Evolutionary conservation across 139 green algal species (phyloP), one percentile per base, ranked within the genome.

Genomic region (Asterochloris erici): DNA sequence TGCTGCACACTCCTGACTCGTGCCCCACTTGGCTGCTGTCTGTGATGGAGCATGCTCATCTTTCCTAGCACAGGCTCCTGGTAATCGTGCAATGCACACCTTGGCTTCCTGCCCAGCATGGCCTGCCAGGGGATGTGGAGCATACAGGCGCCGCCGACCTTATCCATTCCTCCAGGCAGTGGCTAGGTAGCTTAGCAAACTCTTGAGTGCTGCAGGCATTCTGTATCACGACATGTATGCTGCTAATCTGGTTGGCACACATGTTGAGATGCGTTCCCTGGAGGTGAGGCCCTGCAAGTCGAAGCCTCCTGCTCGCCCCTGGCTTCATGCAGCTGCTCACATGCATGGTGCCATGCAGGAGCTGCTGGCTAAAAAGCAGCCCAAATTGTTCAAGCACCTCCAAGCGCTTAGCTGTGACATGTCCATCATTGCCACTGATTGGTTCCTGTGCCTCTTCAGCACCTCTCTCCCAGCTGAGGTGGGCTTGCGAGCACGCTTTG

Each of bases 381-480:
- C 94, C 12, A 85, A 82, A 38, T 85, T 97, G 78, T 85, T 88
- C 9, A 78, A 73, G 19, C 91, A 91, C 79, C 74, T 97, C 21
- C 69, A 77, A 9, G 60, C 66, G 11, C 71, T 95, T 11, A 76
- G 86, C 61, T 95, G 91, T 84, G 94, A 96, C 75, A 90, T 93
- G 63, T 91, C 90, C 63, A 87, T 97, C 47, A 79, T 97, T 13
- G 91, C 94, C 29, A 97, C 93, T 14, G 94, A 97, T 87, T 97
- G 94, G 94, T 96, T 93, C 84, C 85, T 97, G 60, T 96, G 93
- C 87, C 84, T 97, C 14, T 97, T 94, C 78, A 85, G 64, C 63
- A 96, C 92, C n/a, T 86, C 85, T 12, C 75, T 97, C 66, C 93
- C 93, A 1, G 71, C 84, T 21, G 91, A 94, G 85, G 85, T 84